Conservation (phyloP, 345 rosid genomes). For the Eucalyptus victrix region DNA sequence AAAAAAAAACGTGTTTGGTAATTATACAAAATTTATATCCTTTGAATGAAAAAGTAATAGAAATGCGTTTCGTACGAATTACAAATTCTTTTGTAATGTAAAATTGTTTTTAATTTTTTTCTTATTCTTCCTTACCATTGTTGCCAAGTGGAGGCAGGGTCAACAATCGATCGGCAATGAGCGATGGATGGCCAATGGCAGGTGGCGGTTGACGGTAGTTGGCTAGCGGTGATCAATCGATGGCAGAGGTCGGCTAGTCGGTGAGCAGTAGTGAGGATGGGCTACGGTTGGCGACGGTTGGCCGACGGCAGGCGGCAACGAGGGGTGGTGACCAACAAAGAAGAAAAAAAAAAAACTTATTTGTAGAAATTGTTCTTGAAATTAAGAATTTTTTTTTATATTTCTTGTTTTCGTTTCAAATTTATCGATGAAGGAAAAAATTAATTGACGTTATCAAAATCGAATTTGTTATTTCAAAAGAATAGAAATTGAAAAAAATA, state of each 20-base stretch:
- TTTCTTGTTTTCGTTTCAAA: accelerated
- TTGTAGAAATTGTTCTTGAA: accelerated
- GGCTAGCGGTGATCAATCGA: accelerated
- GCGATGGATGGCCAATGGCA: too few species aligned
- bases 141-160: too few species aligned
- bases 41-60: accelerated
- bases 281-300: accelerated
- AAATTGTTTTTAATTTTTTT: too few species aligned
- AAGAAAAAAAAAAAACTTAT: too few species aligned
- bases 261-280: accelerated
- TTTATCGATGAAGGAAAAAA: too few species aligned
- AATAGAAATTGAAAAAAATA: too few species aligned
- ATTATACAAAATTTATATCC: accelerated
- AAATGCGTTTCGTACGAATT: accelerated
- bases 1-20: accelerated
- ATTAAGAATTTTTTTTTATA: too few species aligned
- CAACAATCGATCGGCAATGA: accelerated
- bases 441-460: too few species aligned
- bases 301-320: accelerated
- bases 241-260: accelerated
- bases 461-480: too few species aligned
- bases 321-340: too few species aligned
- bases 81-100: too few species aligned
- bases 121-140: too few species aligned
- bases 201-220: accelerated